Evolutionary conservation across 441 rosid genomes (phyloP).

Genomic region (Capsella rubella): DNA sequence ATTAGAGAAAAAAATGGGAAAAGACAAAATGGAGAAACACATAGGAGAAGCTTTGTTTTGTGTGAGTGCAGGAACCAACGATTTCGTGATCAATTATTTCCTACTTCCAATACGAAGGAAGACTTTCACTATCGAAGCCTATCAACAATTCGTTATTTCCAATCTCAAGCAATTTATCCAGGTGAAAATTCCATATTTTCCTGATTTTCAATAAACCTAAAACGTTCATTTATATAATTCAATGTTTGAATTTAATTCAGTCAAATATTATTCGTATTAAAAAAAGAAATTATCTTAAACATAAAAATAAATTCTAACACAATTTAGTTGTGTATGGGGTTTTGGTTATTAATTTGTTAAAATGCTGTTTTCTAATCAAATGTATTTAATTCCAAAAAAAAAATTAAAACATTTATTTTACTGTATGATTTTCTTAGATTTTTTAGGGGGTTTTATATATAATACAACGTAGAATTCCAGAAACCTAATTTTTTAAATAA

Average conservation of each 20-base stretch:
- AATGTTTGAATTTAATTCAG: neutral
- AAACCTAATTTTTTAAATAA: neutral
- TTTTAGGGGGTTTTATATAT: neutral
- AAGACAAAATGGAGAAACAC: constrained; percentile 50
- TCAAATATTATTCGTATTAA: neutral
- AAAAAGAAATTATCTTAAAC: neutral
- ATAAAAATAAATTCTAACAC: neutral
- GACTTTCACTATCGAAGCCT: constrained; percentile 55
- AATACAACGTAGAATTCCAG: neutral
- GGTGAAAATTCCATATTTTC: constrained; percentile 43
- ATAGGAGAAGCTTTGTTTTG: constrained; percentile 57
- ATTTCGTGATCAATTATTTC: constrained; percentile 73
- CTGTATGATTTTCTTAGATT: neutral
- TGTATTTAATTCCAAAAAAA: neutral
- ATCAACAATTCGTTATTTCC: constrained; percentile 62
- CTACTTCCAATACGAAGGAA: constrained; percentile 59
- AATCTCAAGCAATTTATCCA: constrained; percentile 50
- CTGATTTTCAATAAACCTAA: neutral
- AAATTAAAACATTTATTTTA: neutral
- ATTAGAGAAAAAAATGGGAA: constrained; percentile 59
- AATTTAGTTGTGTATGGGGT: no score
- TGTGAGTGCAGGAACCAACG: constrained; percentile 80
- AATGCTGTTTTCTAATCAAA: neutral
- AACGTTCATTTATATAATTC: neutral
- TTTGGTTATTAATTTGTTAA: no score